Evolutionary conservation across 2,329 filamentous ascomycete genomes (phyloP).

Genomic region (Colletotrichum destructivum): DNA sequence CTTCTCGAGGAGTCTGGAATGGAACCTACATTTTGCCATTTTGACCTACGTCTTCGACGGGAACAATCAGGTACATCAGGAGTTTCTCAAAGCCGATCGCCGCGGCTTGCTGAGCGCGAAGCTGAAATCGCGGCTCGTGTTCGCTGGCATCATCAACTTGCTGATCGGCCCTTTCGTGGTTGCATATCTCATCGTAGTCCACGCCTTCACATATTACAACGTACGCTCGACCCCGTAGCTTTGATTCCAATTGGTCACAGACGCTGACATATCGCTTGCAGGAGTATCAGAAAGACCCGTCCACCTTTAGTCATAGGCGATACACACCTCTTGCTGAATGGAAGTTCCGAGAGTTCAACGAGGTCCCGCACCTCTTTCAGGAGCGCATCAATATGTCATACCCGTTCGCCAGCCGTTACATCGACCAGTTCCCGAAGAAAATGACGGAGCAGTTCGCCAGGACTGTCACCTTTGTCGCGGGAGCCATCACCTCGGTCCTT

Average conservation of each 20-base stretch:
- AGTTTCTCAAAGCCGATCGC: constrained; percentile 88
- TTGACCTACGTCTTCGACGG: constrained; percentile 96
- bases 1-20: constrained; percentile 91
- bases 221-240: constrained; percentile 60
- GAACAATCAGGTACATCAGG: constrained; percentile 86
- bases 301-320: constrained; percentile 86
- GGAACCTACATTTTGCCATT: constrained; percentile 91
- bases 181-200: constrained; percentile 88
- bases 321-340: constrained; percentile 96
- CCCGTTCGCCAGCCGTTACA: constrained; percentile 90
- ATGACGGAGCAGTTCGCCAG: constrained; percentile 89
- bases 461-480: constrained; percentile 89
- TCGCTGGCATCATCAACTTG: constrained; percentile 89
- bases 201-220: constrained; percentile 96
- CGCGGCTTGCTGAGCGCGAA: constrained; percentile 84
- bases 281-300: constrained; percentile 96
- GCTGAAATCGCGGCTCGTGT: constrained; percentile 82
- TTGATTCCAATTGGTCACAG: background rate
- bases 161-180: constrained; percentile 89
- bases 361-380: constrained; percentile 91
- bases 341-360: constrained; percentile 99
- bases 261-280: constrained; percentile 51
- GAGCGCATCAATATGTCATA: constrained; percentile 95
- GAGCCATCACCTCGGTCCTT: constrained; percentile 88
- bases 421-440: constrained; percentile 96